These are phyloP conservation scores for Populus trichocarpa DNA, from an alignment of 441 rosid species.

Conservation along the genomic window DNA sequence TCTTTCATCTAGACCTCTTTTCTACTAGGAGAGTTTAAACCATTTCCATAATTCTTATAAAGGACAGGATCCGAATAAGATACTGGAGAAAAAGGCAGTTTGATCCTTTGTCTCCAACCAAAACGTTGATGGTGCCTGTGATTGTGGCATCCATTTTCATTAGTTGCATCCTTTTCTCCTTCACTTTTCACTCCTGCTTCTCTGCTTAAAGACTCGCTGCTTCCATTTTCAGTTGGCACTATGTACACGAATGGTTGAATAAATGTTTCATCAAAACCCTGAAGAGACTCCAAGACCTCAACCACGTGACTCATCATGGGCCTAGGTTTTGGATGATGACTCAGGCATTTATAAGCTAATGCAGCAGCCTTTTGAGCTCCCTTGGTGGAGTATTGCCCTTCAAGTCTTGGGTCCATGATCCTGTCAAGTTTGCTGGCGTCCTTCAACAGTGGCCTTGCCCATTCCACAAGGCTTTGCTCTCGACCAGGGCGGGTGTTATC, in stretches of 20 bases:
- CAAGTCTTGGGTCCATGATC: slow-evolving; percentile 63
- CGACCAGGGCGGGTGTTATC: slow-evolving; percentile 47
- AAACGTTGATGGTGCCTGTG: neutral
- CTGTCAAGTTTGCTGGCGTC: slow-evolving; percentile 49
- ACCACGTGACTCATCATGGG: slow-evolving; percentile 64
- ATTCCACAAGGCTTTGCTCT: slow-evolving; percentile 60
- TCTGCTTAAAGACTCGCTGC: slow-evolving; percentile 7
- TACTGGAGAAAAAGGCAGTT: slow-evolving; percentile 17
- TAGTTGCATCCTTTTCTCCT: slow-evolving; percentile 5
- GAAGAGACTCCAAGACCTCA: slow-evolving; percentile 54
- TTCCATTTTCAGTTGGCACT: slow-evolving; percentile 31
- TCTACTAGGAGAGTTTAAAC: slow-evolving; percentile 16
- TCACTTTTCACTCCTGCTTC: slow-evolving; percentile 9
- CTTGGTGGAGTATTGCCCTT: slow-evolving; percentile 45
- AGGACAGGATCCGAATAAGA: slow-evolving; percentile 23
- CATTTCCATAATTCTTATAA: slow-evolving; percentile 16
- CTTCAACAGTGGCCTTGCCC: slow-evolving; percentile 56
- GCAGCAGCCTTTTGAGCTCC: slow-evolving; percentile 57
- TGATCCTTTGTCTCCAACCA: slow-evolving; percentile 24
- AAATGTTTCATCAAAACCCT: slow-evolving; percentile 45
- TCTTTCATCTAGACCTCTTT: neutral
- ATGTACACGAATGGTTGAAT: slow-evolving; percentile 45
- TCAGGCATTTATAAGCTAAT: slow-evolving; percentile 59
- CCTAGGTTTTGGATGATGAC: slow-evolving; percentile 60
- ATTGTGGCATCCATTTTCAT: slow-evolving; percentile 10